These are phyloP conservation scores for Thoreauomyces humboldtii DNA, from an alignment of 192 early-diverging fungal species.

Conservation along the genomic window DNA sequence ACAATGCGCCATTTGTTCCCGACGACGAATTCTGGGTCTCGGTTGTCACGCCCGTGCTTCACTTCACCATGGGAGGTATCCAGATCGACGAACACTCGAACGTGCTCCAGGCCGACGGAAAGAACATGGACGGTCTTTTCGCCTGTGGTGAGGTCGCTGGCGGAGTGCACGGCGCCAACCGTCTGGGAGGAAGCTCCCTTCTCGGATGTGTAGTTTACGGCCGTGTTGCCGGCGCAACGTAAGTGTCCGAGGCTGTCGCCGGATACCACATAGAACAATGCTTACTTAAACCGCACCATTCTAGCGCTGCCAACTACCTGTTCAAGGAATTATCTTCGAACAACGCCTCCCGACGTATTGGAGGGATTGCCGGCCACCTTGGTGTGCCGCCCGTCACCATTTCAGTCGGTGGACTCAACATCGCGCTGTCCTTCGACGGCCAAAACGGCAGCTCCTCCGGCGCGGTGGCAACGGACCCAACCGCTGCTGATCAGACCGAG, in stretches of 20 bases:
- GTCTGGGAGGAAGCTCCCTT: conserved; percentile 90
- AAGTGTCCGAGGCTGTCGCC: conserved; percentile 2
- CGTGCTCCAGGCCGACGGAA: conserved; percentile 50
- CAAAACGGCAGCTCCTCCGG: conserved; percentile 23
- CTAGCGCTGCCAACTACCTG: conserved; percentile 55
- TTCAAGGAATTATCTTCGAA: conserved; percentile 53
- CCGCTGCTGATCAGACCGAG: conserved; percentile 34
- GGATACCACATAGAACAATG: neutral
- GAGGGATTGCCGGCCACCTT: conserved; percentile 62
- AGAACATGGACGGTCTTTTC: conserved; percentile 76
- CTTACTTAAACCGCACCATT: neutral
- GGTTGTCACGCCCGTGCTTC: conserved; percentile 56
- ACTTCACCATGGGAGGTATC: conserved; percentile 78
- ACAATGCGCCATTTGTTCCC: conserved; percentile 45
- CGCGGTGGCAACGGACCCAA: conserved; percentile 34
- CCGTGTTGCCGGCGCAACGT: conserved; percentile 77
- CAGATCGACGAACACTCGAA: conserved; percentile 71
- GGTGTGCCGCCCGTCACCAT: conserved; percentile 43
- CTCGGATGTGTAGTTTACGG: conserved; percentile 95
- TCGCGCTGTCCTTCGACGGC: conserved; percentile 58
- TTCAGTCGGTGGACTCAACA: conserved; percentile 60
- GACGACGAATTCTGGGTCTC: conserved; percentile 55
- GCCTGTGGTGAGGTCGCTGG: conserved; percentile 93
- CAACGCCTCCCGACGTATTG: conserved; percentile 60
- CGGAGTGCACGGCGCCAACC: conserved; percentile 95